These are phyloP conservation scores for Botrytis fragariae DNA, from an alignment of 2,329 filamentous ascomycete genomes.

Conservation along the genomic window DNA sequence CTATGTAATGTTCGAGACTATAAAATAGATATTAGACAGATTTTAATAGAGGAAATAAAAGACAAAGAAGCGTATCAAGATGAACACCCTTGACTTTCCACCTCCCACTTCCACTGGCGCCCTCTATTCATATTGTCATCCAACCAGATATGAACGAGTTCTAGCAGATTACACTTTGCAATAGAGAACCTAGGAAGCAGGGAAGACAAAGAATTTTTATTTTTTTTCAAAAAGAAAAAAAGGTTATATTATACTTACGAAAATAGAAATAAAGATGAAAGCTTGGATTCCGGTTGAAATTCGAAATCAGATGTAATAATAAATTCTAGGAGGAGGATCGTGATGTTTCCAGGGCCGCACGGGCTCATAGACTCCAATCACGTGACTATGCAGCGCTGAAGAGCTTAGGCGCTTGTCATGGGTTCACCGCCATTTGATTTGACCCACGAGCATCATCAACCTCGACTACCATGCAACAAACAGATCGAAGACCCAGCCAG, in stretches of 20 bases:
- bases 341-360: background rate
- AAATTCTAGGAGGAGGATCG: background rate
- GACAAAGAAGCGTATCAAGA: background rate
- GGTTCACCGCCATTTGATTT: background rate
- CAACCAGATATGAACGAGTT: background rate
- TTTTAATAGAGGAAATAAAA: background rate
- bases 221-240: no score
- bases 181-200: background rate
- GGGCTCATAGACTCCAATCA: background rate
- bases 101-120: background rate
- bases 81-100: background rate
- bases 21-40: background rate
- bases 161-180: background rate
- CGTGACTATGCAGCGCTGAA: background rate
- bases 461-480: background rate
- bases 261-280: background rate
- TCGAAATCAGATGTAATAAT: background rate
- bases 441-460: background rate
- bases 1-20: background rate
- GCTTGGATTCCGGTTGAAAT: background rate
- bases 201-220: no score
- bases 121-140: background rate
- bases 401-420: background rate
- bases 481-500: background rate
- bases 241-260: background rate